These are phyloP conservation scores for Apium graveolens DNA, from an alignment of 129 eudicot species.

Conservation along the genomic window DNA sequence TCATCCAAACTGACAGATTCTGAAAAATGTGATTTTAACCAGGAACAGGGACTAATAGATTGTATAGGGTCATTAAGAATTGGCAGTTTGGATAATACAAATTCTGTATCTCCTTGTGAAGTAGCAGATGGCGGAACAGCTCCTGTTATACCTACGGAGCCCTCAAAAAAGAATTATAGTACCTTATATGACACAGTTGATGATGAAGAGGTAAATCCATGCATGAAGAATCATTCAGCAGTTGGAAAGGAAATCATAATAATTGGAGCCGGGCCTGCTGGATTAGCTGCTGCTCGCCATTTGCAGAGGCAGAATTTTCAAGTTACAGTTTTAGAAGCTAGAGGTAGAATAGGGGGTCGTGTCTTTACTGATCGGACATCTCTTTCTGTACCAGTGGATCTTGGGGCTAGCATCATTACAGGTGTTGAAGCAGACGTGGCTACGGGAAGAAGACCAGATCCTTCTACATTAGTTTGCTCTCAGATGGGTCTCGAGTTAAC, in stretches of 20 bases:
- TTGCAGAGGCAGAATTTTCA: constrained; percentile 81
- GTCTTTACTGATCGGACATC: constrained; percentile 88
- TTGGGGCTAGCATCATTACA: constrained; percentile 99
- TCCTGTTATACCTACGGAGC: constrained; percentile 4
- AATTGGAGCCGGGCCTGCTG: constrained; percentile 98
- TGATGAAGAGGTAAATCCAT: constrained; percentile 17
- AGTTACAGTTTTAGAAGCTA: constrained; percentile 82
- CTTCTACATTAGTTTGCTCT: constrained; percentile 90
- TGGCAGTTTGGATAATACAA: constrained; percentile 15
- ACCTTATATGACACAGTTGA: constrained; percentile 7
- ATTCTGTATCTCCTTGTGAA: constrained; percentile 13
- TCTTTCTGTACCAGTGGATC: constrained; percentile 96
- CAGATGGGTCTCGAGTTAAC: constrained; percentile 94
- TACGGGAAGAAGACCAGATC: constrained; percentile 86
- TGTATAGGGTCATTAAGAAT: constrained; percentile 4
- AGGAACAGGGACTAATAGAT: constrained; percentile 18
- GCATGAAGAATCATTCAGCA: constrained; percentile 31
- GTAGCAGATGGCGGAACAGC: constrained; percentile 27
- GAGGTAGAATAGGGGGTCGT: constrained; percentile 95
- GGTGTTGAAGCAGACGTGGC: constrained; percentile 99
- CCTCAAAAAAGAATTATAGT: constrained; percentile 1
- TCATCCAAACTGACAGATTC: constrained; percentile 11
- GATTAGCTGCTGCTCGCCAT: constrained; percentile 94
- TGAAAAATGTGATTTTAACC: constrained; percentile 19
- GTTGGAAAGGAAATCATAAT: constrained; percentile 52